Conservation (phyloP, 192 early-diverging fungal genomes). For the Spizellomyces sp. region DNA sequence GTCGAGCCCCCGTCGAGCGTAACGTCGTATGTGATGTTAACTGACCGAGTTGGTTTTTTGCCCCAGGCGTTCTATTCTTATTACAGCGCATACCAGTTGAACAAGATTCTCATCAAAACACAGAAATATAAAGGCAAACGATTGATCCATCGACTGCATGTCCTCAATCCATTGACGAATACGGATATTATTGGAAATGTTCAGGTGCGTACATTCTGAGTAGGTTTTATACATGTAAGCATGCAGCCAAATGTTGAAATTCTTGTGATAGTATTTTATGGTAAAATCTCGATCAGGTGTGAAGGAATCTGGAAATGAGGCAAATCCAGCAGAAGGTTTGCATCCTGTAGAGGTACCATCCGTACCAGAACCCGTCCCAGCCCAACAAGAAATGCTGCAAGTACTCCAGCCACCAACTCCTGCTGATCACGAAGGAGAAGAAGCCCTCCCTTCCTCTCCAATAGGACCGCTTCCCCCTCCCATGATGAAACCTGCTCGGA, state of each 20-base stretch:
- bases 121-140: slow-evolving; percentile 62
- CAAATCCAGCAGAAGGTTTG: too few relatives aligned
- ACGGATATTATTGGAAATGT: slow-evolving; percentile 69
- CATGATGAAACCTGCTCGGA: too few relatives aligned
- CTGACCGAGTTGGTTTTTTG: neutral
- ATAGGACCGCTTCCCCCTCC: too few relatives aligned
- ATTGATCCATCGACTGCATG: slow-evolving; percentile 61
- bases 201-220: slow-evolving; percentile 8
- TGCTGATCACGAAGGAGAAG: too few relatives aligned
- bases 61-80: slow-evolving; percentile 54
- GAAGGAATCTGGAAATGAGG: too few relatives aligned
- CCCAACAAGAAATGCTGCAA: too few relatives aligned
- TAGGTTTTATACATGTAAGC: neutral
- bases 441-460: too few relatives aligned
- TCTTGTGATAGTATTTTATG: slow-evolving; percentile 46
- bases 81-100: slow-evolving; percentile 62
- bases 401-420: too few relatives aligned
- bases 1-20: neutral
- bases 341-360: too few relatives aligned
- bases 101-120: slow-evolving; percentile 67
- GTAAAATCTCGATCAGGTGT: slow-evolving; percentile 23
- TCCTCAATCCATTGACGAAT: slow-evolving; percentile 64
- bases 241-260: too few relatives aligned
- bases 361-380: too few relatives aligned
- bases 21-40: slow-evolving; percentile 24